These are phyloP conservation scores for Amylostereum areolatum DNA, from an alignment of 1,284 basidiomycete genomes.

Conservation along the genomic window DNA sequence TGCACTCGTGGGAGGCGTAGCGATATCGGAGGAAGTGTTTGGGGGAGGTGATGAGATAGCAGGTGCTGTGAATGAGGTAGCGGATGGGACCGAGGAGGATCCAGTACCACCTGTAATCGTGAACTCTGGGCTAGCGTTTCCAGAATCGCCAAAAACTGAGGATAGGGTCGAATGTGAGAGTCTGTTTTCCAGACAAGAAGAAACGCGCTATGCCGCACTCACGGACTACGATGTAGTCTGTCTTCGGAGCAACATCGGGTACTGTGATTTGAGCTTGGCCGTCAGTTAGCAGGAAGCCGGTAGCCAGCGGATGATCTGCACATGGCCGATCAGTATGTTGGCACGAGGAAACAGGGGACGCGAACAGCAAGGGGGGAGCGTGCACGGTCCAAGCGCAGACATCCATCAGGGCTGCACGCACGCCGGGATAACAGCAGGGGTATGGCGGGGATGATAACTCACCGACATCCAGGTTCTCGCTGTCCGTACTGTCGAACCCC, in stretches of 20 bases:
- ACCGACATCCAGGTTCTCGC: conserved; percentile 37
- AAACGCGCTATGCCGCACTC: conserved; percentile 14
- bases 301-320: conserved; percentile 30
- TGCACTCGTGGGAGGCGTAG: too few relatives aligned
- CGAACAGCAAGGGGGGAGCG: too few relatives aligned
- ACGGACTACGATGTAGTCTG: conserved; percentile 35
- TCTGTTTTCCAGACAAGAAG: not conserved
- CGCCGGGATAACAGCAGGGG: too few relatives aligned
- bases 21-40: too few relatives aligned
- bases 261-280: conserved; percentile 27
- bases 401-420: too few relatives aligned
- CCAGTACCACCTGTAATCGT: conserved; percentile 15
- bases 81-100: too few relatives aligned
- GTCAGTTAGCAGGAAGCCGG: conserved; percentile 25
- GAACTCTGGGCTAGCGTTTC: conserved; percentile 27
- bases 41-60: too few relatives aligned
- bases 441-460: conserved; percentile 13
- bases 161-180: not conserved
- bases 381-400: too few relatives aligned
- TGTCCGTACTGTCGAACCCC: conserved; percentile 6
- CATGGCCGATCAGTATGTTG: too few relatives aligned
- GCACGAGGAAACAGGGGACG: not conserved
- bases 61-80: too few relatives aligned
- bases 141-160: conserved; percentile 32
- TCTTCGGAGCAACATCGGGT: conserved; percentile 22